These are phyloP conservation scores for Aurantiochytrium sp. DNA, from an alignment of 108 stramenopile genomes.

Conservation along the genomic window DNA sequence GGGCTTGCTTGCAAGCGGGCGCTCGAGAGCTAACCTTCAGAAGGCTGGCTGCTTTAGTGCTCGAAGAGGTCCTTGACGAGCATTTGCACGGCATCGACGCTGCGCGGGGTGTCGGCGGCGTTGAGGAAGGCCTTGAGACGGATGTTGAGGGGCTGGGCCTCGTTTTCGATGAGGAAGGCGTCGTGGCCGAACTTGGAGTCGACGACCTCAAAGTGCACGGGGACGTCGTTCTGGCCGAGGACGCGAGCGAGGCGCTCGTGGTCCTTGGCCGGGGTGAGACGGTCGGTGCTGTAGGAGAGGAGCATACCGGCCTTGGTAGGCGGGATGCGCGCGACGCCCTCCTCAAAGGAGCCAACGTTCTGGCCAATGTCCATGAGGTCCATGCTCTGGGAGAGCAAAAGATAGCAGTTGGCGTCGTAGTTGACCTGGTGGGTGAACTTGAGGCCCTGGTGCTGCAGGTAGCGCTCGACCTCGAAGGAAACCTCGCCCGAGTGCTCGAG, in stretches of 20 bases:
- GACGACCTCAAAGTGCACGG: slow-evolving; percentile 4
- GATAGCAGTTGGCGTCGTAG: slow-evolving; percentile 39
- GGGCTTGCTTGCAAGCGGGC: too few relatives aligned
- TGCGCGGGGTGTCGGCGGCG: not conserved
- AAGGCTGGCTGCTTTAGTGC: not conserved
- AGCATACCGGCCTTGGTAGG: slow-evolving; percentile 4
- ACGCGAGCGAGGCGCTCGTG: not conserved
- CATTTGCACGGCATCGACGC: not conserved
- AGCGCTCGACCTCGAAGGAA: slow-evolving; percentile 37
- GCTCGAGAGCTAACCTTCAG: too few relatives aligned
- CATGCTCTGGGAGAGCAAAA: slow-evolving; percentile 29
- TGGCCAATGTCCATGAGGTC: slow-evolving; percentile 19
- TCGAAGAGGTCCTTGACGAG: slow-evolving; percentile 19
- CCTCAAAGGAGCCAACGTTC: not conserved
- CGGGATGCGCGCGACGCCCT: slow-evolving; percentile 7
- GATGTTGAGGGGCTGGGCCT: slow-evolving; percentile 31
- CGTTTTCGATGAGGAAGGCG: slow-evolving; percentile 34
- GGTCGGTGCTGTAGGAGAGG: slow-evolving; percentile 24
- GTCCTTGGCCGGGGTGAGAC: slow-evolving; percentile 32
- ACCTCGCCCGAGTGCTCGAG: not conserved
- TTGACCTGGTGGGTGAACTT: slow-evolving; percentile 28
- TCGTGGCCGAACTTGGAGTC: slow-evolving; percentile 32
- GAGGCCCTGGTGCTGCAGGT: slow-evolving; percentile 32
- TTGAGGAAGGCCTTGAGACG: not conserved
- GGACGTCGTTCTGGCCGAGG: not conserved